These are phyloP conservation scores for Phoma sp. DNA, from an alignment of 2,329 filamentous ascomycete species.

Conservation along the genomic window DNA sequence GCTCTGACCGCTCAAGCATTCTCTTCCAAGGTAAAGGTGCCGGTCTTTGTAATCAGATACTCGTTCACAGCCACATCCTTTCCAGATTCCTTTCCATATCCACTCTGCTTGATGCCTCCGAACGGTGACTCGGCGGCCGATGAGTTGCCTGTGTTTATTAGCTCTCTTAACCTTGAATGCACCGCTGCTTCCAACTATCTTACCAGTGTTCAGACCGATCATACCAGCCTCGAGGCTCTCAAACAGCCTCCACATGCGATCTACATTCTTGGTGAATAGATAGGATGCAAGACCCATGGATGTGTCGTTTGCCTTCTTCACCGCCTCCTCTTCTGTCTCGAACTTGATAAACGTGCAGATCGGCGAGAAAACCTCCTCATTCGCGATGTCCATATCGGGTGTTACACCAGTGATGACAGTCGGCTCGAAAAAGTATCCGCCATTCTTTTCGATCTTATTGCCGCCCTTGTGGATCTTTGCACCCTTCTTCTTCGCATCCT, in stretches of 20 bases:
- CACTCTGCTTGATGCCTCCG: conserved; percentile 72
- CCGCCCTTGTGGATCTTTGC: conserved; percentile 71
- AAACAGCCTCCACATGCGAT: conserved; percentile 69
- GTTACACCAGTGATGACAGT: conserved; percentile 69
- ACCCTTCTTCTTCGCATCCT: conserved; percentile 69
- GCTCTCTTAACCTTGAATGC: background rate
- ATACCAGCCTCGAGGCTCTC: conserved; percentile 74
- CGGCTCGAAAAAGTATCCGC: conserved; percentile 74
- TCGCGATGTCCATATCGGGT: conserved; percentile 62
- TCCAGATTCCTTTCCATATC: conserved; percentile 72
- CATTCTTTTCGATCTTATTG: conserved; percentile 54
- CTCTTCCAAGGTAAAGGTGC: conserved; percentile 65
- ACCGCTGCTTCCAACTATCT: conserved; percentile 7
- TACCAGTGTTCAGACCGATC: conserved; percentile 70
- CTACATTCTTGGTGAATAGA: conserved; percentile 72
- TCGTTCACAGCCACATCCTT: conserved; percentile 71
- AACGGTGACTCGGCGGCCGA: conserved; percentile 72
- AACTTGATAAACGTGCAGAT: conserved; percentile 70
- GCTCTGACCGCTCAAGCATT: background rate
- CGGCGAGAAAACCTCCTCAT: conserved; percentile 72
- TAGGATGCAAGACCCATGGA: conserved; percentile 72
- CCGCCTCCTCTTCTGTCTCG: conserved; percentile 70
- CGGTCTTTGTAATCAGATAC: conserved; percentile 70
- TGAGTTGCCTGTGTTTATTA: conserved; percentile 58
- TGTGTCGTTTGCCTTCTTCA: conserved; percentile 66